Evolutionary conservation across 805 yeast genomes (phyloP).

Genomic region (Tetrapisispora phaffii): DNA sequence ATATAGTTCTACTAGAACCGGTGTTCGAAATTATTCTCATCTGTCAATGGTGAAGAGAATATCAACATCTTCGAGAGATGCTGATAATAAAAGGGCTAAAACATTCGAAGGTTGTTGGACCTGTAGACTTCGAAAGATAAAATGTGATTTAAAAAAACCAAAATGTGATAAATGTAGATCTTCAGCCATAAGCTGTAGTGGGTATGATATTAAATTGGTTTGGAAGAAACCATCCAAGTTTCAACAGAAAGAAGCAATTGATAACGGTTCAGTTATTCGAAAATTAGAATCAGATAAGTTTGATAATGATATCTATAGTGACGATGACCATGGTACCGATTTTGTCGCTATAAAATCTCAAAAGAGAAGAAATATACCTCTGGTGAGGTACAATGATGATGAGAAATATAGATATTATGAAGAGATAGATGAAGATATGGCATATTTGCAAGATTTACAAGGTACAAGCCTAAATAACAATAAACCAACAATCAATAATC

Average conservation of each 20-base stretch:
- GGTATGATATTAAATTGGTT: conserved; percentile 69
- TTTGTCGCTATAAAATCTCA: not conserved
- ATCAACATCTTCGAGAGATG: not conserved
- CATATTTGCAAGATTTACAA: conserved; percentile 37
- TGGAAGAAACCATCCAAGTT: conserved; percentile 56
- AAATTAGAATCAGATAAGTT: not conserved
- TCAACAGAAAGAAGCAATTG: conserved; percentile 25
- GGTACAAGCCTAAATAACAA: conserved; percentile 32
- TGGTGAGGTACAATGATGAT: conserved; percentile 59
- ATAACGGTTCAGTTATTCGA: too few relatives aligned
- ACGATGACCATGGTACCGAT: not conserved
- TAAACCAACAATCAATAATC: conserved; percentile 53
- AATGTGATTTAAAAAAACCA: conserved; percentile 69
- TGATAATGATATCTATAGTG: conserved; percentile 24
- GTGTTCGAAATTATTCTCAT: not conserved
- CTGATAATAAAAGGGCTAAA: conserved; percentile 28
- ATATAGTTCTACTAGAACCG: too few relatives aligned
- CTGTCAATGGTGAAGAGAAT: not conserved
- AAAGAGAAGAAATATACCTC: conserved; percentile 60
- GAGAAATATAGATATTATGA: conserved; percentile 69
- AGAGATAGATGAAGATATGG: conserved; percentile 66
- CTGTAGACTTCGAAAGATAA: conserved; percentile 68
- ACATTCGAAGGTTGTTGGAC: conserved; percentile 87
- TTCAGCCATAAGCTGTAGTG: conserved; percentile 63
- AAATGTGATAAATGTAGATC: conserved; percentile 60